These are phyloP conservation scores for Cryphonectria naterciae DNA, from an alignment of 2,329 filamentous ascomycete genomes.

Conservation along the genomic window DNA sequence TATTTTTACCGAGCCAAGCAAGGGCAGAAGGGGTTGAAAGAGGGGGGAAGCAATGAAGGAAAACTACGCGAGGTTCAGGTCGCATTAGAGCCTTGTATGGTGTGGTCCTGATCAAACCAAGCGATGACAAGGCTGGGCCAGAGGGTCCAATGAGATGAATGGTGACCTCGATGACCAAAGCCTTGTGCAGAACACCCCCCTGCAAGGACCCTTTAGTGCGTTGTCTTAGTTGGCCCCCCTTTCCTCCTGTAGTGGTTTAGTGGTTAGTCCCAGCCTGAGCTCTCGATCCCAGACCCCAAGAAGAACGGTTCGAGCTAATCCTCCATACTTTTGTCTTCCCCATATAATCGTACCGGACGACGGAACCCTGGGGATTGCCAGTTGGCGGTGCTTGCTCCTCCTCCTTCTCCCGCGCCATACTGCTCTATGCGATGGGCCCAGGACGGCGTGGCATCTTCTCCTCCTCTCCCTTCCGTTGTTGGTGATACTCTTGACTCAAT, in stretches of 20 bases:
- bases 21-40: not conserved
- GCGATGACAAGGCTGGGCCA: not conserved
- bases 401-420: not conserved
- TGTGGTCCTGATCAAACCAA: not conserved
- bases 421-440: not conserved
- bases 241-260: not conserved
- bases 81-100: not conserved
- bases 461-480: not conserved
- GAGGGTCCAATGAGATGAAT: not conserved
- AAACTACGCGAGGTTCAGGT: not conserved
- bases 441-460: not conserved
- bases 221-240: not conserved
- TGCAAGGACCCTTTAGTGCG: not conserved
- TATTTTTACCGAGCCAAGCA: not conserved
- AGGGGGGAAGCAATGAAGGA: not conserved
- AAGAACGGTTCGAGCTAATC: not conserved
- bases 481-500: not conserved
- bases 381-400: not conserved
- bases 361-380: not conserved
- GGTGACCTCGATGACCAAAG: constrained; percentile 9
- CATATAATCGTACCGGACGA: not conserved
- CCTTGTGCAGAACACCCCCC: not conserved
- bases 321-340: not conserved
- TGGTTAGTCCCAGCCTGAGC: not conserved
- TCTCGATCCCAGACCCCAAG: not conserved